Evolutionary conservation across 2,329 filamentous ascomycete genomes (phyloP), one percentile per base, ranked within the genome.

Genomic region (Aspergillus intermedius): DNA sequence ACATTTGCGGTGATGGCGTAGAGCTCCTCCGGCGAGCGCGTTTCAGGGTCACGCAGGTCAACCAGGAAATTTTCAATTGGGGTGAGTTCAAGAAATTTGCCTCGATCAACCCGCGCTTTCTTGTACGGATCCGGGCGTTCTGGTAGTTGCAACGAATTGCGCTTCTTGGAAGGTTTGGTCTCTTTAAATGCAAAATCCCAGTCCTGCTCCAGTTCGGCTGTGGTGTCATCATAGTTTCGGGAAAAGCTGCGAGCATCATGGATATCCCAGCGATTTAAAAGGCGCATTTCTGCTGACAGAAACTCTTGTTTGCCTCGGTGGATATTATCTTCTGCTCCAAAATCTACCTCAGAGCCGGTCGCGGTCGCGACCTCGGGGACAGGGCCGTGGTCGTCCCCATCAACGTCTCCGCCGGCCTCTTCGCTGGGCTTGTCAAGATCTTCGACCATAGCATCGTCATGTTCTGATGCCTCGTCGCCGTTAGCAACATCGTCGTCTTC

Each of bases 1-100:
- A 75, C 75, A 56, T 82, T 80, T 23, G 73, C 70, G 1, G 80
- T 77, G n/a, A 81, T 64, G 2, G 70, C 67, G 52, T 80, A 80
- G 0, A 83, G 71, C 49, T 76, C 74, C n/a, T 76, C 75, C 0
- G 71, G 73, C 9, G 76, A 70, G 50, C 77, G 71, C 15, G 57
- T 53, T 47, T 70, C 62, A 1, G 67, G 66, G 30, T 68, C 61
- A 42, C 63, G 63, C 21, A 73, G 60, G 42, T 66, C 60, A 46
- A 57, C 58, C n/a, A 71, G 42, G 32, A 68, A 63, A 3, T 64
- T 57, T n/a, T 71, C 67, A 3, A 68, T 52, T 10, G 60, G 54
- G 9, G 63, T 65, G 13, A 69, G 57, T 46, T 68, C 63, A 10
- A 72, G 61, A 25, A 71, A 72, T 40, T 66, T 55, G n/a, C 68